Percentiles rank a stretch among this genome's conserved stretches.
phyloP scores from a whole-genome alignment of 2,329 filamentous ascomycete genomes.

The Alternaria brassicicola region DNA sequence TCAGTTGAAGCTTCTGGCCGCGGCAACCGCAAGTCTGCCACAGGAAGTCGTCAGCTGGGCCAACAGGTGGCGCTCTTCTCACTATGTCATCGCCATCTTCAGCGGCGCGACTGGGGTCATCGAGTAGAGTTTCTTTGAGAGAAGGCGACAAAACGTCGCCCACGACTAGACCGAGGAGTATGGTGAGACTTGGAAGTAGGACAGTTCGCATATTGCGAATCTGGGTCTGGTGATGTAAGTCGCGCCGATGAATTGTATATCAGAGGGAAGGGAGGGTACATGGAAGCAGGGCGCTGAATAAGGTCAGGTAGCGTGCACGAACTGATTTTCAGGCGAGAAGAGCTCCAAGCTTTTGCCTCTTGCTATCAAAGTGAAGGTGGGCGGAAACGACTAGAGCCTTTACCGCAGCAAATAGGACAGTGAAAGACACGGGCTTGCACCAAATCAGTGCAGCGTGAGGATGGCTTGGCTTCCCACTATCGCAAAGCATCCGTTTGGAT shows the following conservation, averaged over 20 bases:
- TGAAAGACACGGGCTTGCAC: background rate
- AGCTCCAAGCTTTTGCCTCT: background rate
- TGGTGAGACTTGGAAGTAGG: background rate
- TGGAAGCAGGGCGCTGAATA: background rate
- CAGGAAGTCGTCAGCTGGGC: background rate
- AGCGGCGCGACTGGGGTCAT: background rate
- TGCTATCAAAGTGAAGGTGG: background rate
- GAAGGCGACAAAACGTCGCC: background rate
- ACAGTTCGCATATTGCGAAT: background rate
- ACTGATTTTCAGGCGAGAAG: background rate
- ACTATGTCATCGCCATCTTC: background rate
- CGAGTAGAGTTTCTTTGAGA: background rate
- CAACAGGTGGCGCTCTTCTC: background rate
- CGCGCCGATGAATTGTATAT: background rate
- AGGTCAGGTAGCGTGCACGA: background rate
- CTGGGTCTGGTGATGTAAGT: background rate
- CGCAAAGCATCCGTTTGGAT: background rate
- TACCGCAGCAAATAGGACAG: background rate
- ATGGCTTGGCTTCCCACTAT: background rate
- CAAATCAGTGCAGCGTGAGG: accelerated
- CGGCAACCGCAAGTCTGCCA: background rate
- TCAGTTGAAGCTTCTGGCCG: background rate
- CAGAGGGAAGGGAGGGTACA: background rate
- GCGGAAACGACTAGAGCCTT: background rate
- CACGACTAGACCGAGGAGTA: background rate